These are phyloP conservation scores for Penicillium soppii DNA, from an alignment of 495 filamentous ascomycete species.

Conservation along the genomic window DNA sequence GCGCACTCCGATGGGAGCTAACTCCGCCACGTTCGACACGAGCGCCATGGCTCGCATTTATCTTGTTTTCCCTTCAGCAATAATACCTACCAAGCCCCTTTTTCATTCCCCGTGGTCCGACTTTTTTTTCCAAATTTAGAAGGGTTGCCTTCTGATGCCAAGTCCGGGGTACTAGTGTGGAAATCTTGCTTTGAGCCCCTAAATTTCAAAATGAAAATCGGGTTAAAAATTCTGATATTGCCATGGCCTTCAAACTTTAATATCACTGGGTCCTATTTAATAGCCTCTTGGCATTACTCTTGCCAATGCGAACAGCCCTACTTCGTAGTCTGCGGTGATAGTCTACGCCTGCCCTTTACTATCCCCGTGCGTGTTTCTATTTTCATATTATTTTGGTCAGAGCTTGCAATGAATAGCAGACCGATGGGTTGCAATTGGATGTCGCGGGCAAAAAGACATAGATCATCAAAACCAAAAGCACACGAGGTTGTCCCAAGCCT, in stretches of 20 bases:
- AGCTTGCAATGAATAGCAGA: too few relatives aligned
- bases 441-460: too few relatives aligned
- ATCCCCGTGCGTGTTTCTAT: too few relatives aligned
- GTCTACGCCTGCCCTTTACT: too few relatives aligned
- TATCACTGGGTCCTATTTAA: not conserved
- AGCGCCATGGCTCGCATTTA: not conserved
- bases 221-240: not conserved
- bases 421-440: too few relatives aligned
- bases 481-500: too few relatives aligned
- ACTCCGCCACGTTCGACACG: not conserved
- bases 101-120: slow-evolving; percentile 3
- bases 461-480: too few relatives aligned
- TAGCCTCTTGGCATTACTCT: not conserved
- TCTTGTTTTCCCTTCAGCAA: not conserved
- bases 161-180: not conserved
- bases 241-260: not conserved
- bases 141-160: not conserved
- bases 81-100: not conserved
- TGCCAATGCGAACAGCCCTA: not conserved
- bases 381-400: too few relatives aligned
- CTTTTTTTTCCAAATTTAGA: not conserved
- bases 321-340: too few relatives aligned
- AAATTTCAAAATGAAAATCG: not conserved
- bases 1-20: not conserved
- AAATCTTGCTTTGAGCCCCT: not conserved